A percentile compares a stretch with the other conserved stretches of the same genome.
Evolutionary conservation across 352 stramenopile genomes (phyloP).

Genomic region (Phytophthora meadii): DNA sequence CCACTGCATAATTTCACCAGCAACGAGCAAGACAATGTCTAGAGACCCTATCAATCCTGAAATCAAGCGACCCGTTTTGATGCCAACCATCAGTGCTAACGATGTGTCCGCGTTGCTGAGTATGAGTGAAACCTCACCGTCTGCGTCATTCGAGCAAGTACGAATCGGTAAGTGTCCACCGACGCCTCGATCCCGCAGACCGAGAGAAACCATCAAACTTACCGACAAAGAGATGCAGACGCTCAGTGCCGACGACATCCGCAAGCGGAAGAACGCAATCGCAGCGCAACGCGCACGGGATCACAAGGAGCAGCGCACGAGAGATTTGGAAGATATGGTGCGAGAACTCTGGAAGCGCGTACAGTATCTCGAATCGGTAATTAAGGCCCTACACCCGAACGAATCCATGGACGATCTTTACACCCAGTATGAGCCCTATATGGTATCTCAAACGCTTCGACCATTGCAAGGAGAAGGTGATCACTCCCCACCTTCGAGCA

Average conservation of each 20-base stretch:
- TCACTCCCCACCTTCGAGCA: slow-evolving; percentile 9
- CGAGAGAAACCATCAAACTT: slow-evolving; percentile 53
- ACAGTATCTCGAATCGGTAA: slow-evolving; percentile 61
- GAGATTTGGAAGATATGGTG: slow-evolving; percentile 65
- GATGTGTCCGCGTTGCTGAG: slow-evolving; percentile 36
- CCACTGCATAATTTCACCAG: slow-evolving; percentile 28
- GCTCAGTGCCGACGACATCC: slow-evolving; percentile 60
- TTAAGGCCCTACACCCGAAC: slow-evolving; percentile 43
- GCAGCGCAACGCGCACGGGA: slow-evolving; percentile 63
- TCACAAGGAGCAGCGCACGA: slow-evolving; percentile 62
- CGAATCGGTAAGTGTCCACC: slow-evolving; percentile 32
- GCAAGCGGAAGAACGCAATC: slow-evolving; percentile 76
- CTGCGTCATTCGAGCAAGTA: slow-evolving; percentile 19
- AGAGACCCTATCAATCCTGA: slow-evolving; percentile 9
- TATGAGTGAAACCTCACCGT: slow-evolving; percentile 14
- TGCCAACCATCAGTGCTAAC: slow-evolving; percentile 27
- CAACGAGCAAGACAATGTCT: slow-evolving; percentile 17
- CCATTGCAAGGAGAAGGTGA: slow-evolving; percentile 20
- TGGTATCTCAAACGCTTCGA: slow-evolving; percentile 31
- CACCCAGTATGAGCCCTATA: slow-evolving; percentile 51
- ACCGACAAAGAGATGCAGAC: slow-evolving; percentile 46
- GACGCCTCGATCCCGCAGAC: slow-evolving; percentile 38
- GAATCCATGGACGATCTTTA: slow-evolving; percentile 44
- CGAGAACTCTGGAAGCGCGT: slow-evolving; percentile 64
- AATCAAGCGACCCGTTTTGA: slow-evolving; percentile 21